Evolutionary conservation across 371 early-diverging fungal species (phyloP), one percentile per base, ranked within the genome.

Genomic region (Apophysomyces variabilis): DNA sequence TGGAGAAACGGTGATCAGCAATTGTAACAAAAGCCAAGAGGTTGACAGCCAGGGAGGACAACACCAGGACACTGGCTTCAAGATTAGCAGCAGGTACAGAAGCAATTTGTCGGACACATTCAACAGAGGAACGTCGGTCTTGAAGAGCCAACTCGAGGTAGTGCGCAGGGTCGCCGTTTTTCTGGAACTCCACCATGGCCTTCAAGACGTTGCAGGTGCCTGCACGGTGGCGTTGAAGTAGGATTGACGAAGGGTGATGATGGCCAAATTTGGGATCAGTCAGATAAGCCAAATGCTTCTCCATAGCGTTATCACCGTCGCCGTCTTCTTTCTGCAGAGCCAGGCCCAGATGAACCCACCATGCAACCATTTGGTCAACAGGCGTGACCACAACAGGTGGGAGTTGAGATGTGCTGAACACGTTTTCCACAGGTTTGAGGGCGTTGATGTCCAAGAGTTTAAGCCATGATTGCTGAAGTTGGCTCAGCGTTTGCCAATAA

Each of bases 21-120:
- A 68, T 37, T 3, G 64, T 65, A 41, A 68, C 61, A n/a, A 74
- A 38, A 18, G 70, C 62, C 54, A 63, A 44, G n/a, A 71, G 50
- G 46, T 71, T 70, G 38, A 74, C 74, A 26, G 77, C 69, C 9
- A 77, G 50, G 0, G 74, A 65, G 9, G 77, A 77, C 41, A 77
- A 41, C 0, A 64, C 60, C 9, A 77, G 60, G 1, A 77, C 69
- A 21, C 65, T 66, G 18, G 77, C 77, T 65, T 77, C 77, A n/a
- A 44, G 59, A 14, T 76, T 76, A 5, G 58, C 35, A 44, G 46
- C 62, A 4, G 50, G 38, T 2, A 45, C 47, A 3, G 72, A 66
- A 1, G 68, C 56, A 16, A 74, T 64, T 13, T 77, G 71, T 11
- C 64, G 60, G 13, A 77, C 69, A 57, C 73, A 73, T 58, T 73